Conservation (phyloP, 345 rosid species). For the Camelina laxa region DNA sequence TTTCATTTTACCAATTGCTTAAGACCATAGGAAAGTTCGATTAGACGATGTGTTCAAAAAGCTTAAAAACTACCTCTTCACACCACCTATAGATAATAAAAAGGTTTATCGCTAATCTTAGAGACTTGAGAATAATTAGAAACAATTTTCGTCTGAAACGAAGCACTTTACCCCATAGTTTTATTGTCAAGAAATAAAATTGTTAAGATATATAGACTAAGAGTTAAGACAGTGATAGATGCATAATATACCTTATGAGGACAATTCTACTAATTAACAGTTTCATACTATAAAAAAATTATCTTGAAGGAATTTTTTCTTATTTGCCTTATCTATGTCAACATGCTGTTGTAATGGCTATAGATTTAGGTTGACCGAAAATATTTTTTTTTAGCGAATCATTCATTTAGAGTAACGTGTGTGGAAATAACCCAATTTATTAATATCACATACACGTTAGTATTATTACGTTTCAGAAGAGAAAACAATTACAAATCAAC, state of each 20-base stretch:
- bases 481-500: constrained; percentile 11
- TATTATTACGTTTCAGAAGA: constrained; percentile 7
- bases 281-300: not conserved
- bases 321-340: not conserved
- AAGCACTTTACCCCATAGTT: too few relatives aligned
- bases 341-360: constrained; percentile 11
- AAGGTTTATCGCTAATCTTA: too few relatives aligned
- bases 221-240: not conserved
- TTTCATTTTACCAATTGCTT: too few relatives aligned
- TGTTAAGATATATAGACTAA: too few relatives aligned
- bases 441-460: not conserved
- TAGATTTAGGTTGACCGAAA: constrained; percentile 4
- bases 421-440: not conserved
- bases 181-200: too few relatives aligned
- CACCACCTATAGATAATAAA: too few relatives aligned
- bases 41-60: too few relatives aligned
- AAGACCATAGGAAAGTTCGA: too few relatives aligned
- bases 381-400: not conserved
- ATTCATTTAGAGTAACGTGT: not conserved
- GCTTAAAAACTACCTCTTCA: too few relatives aligned
- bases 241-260: not conserved
- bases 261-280: not conserved
- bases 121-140: too few relatives aligned
- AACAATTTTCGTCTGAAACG: too few relatives aligned
- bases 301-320: not conserved